phyloP scores from a whole-genome alignment of 2,329 filamentous ascomycete genomes.

The Claviceps cyperi region DNA sequence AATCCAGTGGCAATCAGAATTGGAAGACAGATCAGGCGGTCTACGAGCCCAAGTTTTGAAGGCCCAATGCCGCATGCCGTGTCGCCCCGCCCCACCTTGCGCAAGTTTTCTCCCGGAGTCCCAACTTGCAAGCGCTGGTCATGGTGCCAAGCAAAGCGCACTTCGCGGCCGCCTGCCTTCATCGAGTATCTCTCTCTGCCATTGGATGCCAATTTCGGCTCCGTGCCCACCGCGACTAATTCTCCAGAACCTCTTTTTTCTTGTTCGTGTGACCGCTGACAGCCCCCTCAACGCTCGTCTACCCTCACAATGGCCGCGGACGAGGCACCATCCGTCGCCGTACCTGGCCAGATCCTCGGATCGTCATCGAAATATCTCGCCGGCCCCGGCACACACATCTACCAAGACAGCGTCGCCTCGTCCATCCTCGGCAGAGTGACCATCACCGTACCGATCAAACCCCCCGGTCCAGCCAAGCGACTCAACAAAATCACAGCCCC shows the following conservation, averaged over 20 bases:
- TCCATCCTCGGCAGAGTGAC: conserved; percentile 65
- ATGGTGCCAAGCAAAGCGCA: neutral
- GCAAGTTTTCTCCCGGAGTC: neutral
- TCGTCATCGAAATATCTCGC: conserved; percentile 50
- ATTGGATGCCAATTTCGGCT: too few species aligned
- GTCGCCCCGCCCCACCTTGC: neutral
- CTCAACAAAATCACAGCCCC: conserved; percentile 41
- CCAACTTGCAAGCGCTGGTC: neutral
- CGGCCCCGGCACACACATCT: conserved; percentile 73
- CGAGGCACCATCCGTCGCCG: conserved; percentile 39
- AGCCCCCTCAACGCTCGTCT: neutral
- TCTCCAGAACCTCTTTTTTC: neutral
- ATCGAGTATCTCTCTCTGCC: neutral
- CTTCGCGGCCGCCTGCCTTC: neutral
- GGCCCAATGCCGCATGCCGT: neutral
- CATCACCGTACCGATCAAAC: conserved; percentile 32
- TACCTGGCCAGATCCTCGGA: conserved; percentile 74
- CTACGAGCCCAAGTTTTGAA: neutral
- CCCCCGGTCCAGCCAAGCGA: conserved; percentile 40
- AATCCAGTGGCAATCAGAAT: neutral
- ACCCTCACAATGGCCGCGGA: conserved; percentile 18
- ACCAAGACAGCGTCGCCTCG: conserved; percentile 60
- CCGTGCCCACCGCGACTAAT: neutral
- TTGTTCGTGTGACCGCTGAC: neutral
- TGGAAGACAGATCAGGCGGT: neutral